Conservation (phyloP, 768 basidiomycete genomes). For the Hortiboletus campestris region DNA sequence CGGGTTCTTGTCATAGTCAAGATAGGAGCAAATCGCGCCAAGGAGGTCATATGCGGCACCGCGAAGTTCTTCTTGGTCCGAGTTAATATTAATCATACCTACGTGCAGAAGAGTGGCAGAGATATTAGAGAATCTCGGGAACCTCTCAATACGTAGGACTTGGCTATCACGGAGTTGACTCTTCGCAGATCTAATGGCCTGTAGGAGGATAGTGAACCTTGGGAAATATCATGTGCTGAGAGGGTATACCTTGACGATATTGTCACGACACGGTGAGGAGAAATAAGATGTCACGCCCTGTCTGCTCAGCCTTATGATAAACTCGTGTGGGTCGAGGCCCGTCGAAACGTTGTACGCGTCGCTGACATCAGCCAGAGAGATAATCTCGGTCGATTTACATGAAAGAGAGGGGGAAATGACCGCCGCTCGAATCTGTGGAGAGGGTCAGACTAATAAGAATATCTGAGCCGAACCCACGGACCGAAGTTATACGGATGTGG, state of each 20-base stretch:
- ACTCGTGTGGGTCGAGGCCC: slow-evolving; percentile 74
- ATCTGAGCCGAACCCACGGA: slow-evolving; percentile 34
- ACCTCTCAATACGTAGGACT: slow-evolving; percentile 54
- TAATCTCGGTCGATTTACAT: slow-evolving; percentile 80
- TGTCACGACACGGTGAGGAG: slow-evolving; percentile 65
- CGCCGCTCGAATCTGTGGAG: slow-evolving; percentile 60
- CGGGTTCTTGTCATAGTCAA: slow-evolving; percentile 74
- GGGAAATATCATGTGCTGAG: neutral
- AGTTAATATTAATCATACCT: slow-evolving; percentile 75
- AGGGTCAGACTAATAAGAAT: slow-evolving; percentile 3
- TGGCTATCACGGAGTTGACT: slow-evolving; percentile 59
- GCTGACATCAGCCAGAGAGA: slow-evolving; percentile 76
- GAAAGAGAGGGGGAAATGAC: slow-evolving; percentile 64
- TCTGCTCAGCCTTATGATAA: slow-evolving; percentile 72
- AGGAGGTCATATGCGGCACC: slow-evolving; percentile 78
- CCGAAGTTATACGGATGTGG: slow-evolving; percentile 78
- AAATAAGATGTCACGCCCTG: slow-evolving; percentile 76
- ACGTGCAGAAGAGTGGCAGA: slow-evolving; percentile 86
- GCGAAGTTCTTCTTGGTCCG: slow-evolving; percentile 74
- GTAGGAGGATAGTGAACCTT: neutral
- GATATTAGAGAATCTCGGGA: slow-evolving; percentile 78
- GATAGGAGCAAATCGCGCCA: slow-evolving; percentile 68
- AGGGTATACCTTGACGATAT: slow-evolving; percentile 64
- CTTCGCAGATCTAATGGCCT: slow-evolving; percentile 79
- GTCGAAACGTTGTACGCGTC: slow-evolving; percentile 83